Conservation (phyloP, 192 early-diverging fungal genomes). For the Endogone sp. region DNA sequence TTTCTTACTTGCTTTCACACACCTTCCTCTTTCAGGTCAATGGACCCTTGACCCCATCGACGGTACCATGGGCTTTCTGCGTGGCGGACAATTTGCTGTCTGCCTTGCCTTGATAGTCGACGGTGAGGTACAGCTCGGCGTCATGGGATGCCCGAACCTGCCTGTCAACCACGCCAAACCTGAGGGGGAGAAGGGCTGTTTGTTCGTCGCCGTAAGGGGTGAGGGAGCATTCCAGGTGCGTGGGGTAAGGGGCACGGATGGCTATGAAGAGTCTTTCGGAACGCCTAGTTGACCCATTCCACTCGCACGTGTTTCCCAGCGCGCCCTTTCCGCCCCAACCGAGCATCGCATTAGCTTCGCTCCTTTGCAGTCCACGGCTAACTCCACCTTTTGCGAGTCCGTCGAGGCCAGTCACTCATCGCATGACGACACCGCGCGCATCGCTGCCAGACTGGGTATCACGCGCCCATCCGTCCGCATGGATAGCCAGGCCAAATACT, state of each 20-base stretch:
- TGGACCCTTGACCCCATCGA: constrained; percentile 91
- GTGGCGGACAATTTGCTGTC: constrained; percentile 97
- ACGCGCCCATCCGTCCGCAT: constrained; percentile 77
- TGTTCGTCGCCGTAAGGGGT: constrained; percentile 84
- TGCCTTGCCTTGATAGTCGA: constrained; percentile 90
- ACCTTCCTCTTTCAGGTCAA: constrained; percentile 24
- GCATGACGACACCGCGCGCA: constrained; percentile 74
- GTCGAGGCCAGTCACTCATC: constrained; percentile 90
- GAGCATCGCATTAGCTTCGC: constrained; percentile 65
- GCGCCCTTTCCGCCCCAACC: constrained; percentile 44
- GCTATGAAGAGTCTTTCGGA: not conserved
- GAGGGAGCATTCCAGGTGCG: constrained; percentile 88
- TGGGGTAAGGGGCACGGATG: too few species aligned
- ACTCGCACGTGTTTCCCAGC: too few species aligned
- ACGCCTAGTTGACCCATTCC: too few species aligned
- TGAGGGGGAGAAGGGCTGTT: constrained; percentile 67
- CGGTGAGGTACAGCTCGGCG: constrained; percentile 84
- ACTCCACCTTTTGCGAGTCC: constrained; percentile 90
- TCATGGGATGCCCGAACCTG: constrained; percentile 84
- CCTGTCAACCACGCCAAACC: constrained; percentile 55
- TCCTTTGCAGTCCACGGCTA: constrained; percentile 40
- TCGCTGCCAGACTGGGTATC: constrained; percentile 81
- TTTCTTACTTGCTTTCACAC: too few species aligned
- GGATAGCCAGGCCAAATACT: constrained; percentile 99
- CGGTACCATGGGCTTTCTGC: constrained; percentile 98